Evolutionary conservation across 176 grass and related monocot species (phyloP), one percentile per base, ranked within the genome.

Genomic region (Cenchrus purpureus): DNA sequence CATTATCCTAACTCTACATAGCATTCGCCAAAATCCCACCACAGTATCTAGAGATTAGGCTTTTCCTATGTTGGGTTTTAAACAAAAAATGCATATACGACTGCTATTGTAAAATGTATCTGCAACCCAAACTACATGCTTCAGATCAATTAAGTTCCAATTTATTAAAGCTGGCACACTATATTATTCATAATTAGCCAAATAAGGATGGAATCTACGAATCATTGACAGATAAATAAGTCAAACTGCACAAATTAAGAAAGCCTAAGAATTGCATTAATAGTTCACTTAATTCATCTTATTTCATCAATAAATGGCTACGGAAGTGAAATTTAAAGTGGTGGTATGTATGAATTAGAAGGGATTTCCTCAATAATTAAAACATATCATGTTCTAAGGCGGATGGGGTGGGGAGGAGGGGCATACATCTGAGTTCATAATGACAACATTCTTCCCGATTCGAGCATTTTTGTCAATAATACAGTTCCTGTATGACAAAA

Each of bases 381-480:
- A 58, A 67, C 8, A 53, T 55, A 71, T 64, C 22, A 65, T 10
- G 37, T 60, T 59, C 3, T 29, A 53, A 40, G 37, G 37, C 1
- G 37, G 8, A 11, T 10, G 22, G 20, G 10, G 59, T 40, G n/a
- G 4, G 8, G 7, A 55, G 44, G 22, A 8, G 45, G 45, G 5
- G 51, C 67, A 84, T 91, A 95, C 93, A 71, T 92, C 88, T 66
- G 88, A 77, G 71, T 95, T 95, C 65, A 55, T 53, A 58, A 95
- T 87, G 59, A 89, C 71, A 50, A 95, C 93, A 85, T 92, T 91
- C 61, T 88, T 95, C 19, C 93, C 93, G 20, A 95, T 95, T 61
- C 91, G 91, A 57, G 86, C 91, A 91, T 95, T 95, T 80, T 95
- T 95, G 66, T 95, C 91, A 43, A 95, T 95, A 69, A 95, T 95